phyloP scores from a whole-genome alignment of 1,284 basidiomycete genomes.

The Kalmanozyma brasiliensis region DNA sequence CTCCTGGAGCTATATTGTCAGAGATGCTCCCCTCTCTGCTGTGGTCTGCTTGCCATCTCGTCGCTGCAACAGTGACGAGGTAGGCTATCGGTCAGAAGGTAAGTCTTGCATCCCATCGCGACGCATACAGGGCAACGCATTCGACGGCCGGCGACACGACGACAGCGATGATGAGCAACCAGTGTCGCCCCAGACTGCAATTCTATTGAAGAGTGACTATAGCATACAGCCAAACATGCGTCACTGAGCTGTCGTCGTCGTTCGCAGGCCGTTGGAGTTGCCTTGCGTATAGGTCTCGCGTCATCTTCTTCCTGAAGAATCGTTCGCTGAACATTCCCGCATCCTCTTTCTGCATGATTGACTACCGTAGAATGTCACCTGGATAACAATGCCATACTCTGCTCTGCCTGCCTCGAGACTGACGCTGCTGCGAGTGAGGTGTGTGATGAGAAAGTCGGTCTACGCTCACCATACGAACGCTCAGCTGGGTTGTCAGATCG shows the following conservation, averaged over 20 bases:
- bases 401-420: too few relatives aligned
- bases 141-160: constrained; percentile 4
- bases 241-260: constrained; percentile 51
- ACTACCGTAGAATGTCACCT: too few relatives aligned
- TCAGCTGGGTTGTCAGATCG: background rate
- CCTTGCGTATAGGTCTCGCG: background rate
- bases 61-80: constrained; percentile 6
- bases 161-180: constrained; percentile 51
- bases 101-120: constrained; percentile 8
- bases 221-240: constrained; percentile 57
- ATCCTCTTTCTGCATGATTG: background rate
- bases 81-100: constrained; percentile 9
- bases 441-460: too few relatives aligned
- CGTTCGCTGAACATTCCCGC: constrained; percentile 3
- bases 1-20: background rate
- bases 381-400: background rate
- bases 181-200: constrained; percentile 61
- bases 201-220: constrained; percentile 53
- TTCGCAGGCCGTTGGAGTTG: constrained; percentile 1
- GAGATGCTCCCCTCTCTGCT: background rate
- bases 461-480: too few relatives aligned
- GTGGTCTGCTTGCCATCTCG: constrained; percentile 7
- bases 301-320: background rate
- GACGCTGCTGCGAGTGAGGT: too few relatives aligned
- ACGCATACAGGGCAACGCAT: background rate